Evolutionary conservation across 1,284 basidiomycete species (phyloP), one percentile per base, ranked within the genome.

Genomic region (Vanrija humicola): DNA sequence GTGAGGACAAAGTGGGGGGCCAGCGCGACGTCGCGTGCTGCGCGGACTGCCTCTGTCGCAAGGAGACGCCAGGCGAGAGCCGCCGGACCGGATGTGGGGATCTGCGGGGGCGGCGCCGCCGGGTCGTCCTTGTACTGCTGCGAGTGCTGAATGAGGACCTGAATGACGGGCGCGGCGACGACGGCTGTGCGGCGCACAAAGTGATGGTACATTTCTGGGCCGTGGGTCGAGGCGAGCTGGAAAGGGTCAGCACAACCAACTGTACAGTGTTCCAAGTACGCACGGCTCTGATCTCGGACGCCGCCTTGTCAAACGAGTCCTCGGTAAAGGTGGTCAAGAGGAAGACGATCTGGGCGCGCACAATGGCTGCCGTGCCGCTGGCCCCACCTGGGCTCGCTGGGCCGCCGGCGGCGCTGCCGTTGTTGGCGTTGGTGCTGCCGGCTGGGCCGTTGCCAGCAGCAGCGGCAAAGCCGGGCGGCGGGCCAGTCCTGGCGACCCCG

Each of bases 201-300:
- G 78, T 96, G 91, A 59, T 92, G 84, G 78, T 96, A 95, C 62
- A 91, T 94, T 76, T 95, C 93, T 68, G 90, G 83, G 54, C 91
- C 90, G 82, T 96, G 90, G 73, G 90, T 88, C 71, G 95, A 90
- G 62, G 90, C 90, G 66, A 96, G 84, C 92, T 96, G 74, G 55
- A 43, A 46, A 48, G 21, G 15, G 52, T 54, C 28, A 50, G 28
- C n/a, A n/a, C 19, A 38, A 23, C 21, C 21, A 23, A 23, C 21
- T 23, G 21, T 19, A 25, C 48, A 40, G 58, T 59, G 54, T 42
- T 54, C 56, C 43, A 52, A 55, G n/a, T 46, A 83, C 89, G 69
- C 74, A 95, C 91, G 58, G 88, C 88, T 70, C 89, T 86, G 68
- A 96, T 94, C 80, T 96, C 92, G 55, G 84, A 79, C 72, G 91